Evolutionary conservation across 495 filamentous ascomycete species (phyloP), one percentile per base, ranked within the genome.

Genomic region (Xylaria venustula): DNA sequence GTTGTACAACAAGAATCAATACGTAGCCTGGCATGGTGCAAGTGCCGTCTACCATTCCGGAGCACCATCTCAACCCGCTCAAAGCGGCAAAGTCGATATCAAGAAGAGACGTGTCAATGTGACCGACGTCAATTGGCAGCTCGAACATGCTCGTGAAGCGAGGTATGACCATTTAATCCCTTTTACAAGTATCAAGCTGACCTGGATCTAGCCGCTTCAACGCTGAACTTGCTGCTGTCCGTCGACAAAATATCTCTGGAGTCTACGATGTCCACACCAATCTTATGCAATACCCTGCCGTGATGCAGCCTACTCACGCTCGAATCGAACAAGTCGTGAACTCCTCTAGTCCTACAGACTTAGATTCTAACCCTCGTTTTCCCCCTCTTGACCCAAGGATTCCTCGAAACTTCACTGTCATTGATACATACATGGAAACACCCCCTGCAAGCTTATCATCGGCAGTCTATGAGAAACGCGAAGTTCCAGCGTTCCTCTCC

Each of bases 61-160:
- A 30, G 86, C 81, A 0, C 90, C 92, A 1, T 87, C 88, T 25
- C 84, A 93, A 15, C 93, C 93, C 0, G 75, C 87, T 66, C 86
- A 87, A 47, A 87, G 81, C 50, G 90, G 90, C 50, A 94, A 93
- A 73, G 81, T 79, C 14, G 79, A 84, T 14, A 76, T 76, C 53
- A 93, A 93, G 75, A 96, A 94, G 75, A 83, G 90, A 58, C 87
- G 90, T 50, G 87, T 95, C 7, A 85, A 89, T 22, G 87, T 98
- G n/a, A 98, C 92, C 26, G 91, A 93, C 59, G 85, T 88, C n/a
- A 98, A 98, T 69, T 98, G 94, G 94, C 93, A 94, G 85, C 76
- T 93, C 20, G 92, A 97, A 75, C 94, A 98, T 72, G 92, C 92
- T 20, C 85, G 89, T 22, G 90, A 92, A 67, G 90, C 94, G 32